These are phyloP conservation scores for Ustilago trichophora DNA, from an alignment of 1,284 basidiomycete genomes.

Conservation along the genomic window DNA sequence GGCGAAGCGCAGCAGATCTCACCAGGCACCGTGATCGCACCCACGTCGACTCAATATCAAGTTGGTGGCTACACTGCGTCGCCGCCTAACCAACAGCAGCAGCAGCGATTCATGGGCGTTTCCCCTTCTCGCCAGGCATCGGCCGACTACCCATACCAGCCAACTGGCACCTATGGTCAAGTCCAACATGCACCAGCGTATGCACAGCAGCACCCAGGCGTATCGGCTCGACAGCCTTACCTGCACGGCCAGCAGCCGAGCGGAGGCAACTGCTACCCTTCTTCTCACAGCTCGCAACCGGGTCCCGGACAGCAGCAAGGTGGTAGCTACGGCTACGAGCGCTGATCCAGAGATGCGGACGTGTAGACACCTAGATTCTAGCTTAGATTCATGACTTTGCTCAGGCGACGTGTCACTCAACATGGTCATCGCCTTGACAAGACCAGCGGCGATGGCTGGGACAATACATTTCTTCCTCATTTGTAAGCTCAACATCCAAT, in stretches of 20 bases:
- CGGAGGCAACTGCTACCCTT: constrained; percentile 22
- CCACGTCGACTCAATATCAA: constrained; percentile 14
- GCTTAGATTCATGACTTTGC: neutral
- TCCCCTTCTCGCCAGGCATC: constrained; percentile 27
- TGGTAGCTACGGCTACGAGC: constrained; percentile 20
- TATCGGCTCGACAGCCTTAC: constrained; percentile 17
- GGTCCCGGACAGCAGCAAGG: constrained; percentile 15
- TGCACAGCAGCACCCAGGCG: constrained; percentile 13
- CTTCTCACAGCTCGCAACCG: constrained; percentile 22
- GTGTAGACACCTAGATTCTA: neutral
- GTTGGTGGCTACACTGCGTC: constrained; percentile 23
- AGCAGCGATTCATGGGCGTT: constrained; percentile 20
- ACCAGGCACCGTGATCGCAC: constrained; percentile 34
- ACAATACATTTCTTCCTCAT: constrained; percentile 3
- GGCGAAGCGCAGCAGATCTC: constrained; percentile 34
- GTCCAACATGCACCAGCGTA: constrained; percentile 18
- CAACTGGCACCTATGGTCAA: constrained; percentile 12
- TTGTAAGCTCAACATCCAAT: constrained; percentile 1
- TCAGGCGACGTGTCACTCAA: neutral
- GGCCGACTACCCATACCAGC: constrained; percentile 35
- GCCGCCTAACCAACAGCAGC: constrained; percentile 21
- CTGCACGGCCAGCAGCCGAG: constrained; percentile 22
- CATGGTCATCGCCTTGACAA: neutral
- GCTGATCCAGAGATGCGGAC: constrained; percentile 2
- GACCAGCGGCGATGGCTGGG: neutral